Percentiles rank a stretch among this genome's conserved stretches.
Conservation (phyloP, 148 eudicot genomes). For the Cornus controversa region DNA sequence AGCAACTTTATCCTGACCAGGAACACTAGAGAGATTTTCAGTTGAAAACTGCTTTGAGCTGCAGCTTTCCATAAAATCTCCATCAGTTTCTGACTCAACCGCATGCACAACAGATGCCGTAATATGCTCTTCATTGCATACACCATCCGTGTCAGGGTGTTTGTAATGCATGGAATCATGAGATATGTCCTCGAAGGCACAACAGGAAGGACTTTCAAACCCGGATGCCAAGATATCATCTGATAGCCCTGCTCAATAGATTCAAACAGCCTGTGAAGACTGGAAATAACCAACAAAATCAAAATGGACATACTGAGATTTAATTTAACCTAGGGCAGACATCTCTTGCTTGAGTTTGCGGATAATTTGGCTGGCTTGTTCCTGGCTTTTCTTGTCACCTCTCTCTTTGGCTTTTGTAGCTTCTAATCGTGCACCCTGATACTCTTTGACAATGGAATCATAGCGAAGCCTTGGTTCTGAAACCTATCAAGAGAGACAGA, state of each 20-base stretch:
- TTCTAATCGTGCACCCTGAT: conserved; percentile 71
- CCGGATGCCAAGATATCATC: conserved; percentile 51
- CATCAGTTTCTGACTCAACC: conserved; percentile 26
- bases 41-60: conserved; percentile 20
- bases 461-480: conserved; percentile 44
- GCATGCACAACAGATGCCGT: conserved; percentile 10
- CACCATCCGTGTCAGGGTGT: conserved; percentile 9
- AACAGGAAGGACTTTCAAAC: conserved; percentile 31
- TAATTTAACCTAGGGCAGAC: conserved; percentile 59
- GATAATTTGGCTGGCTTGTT: conserved; percentile 71
- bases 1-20: conserved; percentile 26
- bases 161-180: conserved; percentile 28
- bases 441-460: conserved; percentile 66
- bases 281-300: background rate
- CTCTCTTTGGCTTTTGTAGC: conserved; percentile 79
- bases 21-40: conserved; percentile 25
- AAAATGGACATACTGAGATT: background rate
- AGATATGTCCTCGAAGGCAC: conserved; percentile 26
- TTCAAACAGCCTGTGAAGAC: conserved; percentile 10
- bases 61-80: conserved; percentile 26
- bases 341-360: conserved; percentile 87
- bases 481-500: conserved; percentile 37
- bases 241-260: conserved; percentile 58
- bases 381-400: conserved; percentile 72
- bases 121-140: conserved; percentile 19